phyloP scores from a whole-genome alignment of 225 moss, liverwort and hornwort species.

The Neckera pumila region DNA sequence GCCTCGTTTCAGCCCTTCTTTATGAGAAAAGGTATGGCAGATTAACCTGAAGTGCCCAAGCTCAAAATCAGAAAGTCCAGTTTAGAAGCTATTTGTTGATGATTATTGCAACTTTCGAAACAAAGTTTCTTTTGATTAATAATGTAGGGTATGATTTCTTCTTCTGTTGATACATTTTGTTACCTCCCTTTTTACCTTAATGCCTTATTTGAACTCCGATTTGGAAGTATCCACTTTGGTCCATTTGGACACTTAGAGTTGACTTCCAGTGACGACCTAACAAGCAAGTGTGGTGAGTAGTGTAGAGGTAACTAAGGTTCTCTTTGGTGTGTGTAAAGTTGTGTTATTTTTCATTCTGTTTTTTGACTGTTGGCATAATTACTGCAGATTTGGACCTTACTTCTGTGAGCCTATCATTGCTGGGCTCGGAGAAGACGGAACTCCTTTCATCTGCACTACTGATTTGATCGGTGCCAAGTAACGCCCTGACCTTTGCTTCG shows the following conservation, averaged over 20 bases:
- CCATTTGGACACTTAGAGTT: not conserved
- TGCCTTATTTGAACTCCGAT: not conserved
- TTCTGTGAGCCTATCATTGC: slow-evolving; percentile 93
- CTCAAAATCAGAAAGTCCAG: not conserved
- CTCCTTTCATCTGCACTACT: slow-evolving; percentile 92
- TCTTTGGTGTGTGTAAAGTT: not conserved
- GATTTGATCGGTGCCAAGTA: slow-evolving; percentile 99
- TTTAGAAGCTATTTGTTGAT: not conserved
- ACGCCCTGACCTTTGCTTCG: not conserved
- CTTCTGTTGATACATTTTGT: not conserved
- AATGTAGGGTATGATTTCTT: not conserved
- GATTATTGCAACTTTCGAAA: not conserved
- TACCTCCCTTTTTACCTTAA: not conserved
- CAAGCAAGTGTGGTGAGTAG: not conserved
- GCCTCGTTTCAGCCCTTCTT: slow-evolving; percentile 89
- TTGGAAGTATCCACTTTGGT: not conserved
- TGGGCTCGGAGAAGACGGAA: slow-evolving; percentile 64
- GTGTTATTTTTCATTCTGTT: not conserved
- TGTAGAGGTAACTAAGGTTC: not conserved
- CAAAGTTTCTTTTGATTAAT: not conserved
- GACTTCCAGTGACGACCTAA: not conserved
- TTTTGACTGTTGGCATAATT: not conserved
- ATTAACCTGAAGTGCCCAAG: not conserved
- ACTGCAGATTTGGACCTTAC: slow-evolving; percentile 83
- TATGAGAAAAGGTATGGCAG: slow-evolving; percentile 81